phyloP scores from a whole-genome alignment of 495 filamentous ascomycete species.

The Neurospora sp. region DNA sequence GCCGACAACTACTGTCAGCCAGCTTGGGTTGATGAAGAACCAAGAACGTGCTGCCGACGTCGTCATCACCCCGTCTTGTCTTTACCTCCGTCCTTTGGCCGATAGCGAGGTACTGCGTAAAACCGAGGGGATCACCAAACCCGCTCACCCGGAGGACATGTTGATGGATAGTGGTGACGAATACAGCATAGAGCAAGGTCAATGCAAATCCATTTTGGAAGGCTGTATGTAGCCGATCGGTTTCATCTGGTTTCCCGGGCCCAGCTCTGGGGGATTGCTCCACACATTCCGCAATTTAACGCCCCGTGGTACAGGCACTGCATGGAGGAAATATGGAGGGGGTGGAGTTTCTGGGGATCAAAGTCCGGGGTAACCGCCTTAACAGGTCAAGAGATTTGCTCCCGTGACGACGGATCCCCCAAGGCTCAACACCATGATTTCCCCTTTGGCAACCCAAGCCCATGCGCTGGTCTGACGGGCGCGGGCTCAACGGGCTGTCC shows the following conservation, averaged over 20 bases:
- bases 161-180: not conserved
- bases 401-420: not conserved
- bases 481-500: not conserved
- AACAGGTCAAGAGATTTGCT: not conserved
- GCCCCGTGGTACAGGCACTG: not conserved
- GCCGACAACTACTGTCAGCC: not conserved
- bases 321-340: not conserved
- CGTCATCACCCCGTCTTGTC: not conserved
- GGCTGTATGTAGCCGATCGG: not conserved
- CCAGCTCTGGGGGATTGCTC: not conserved
- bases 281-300: not conserved
- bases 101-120: not conserved
- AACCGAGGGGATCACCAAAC: not conserved
- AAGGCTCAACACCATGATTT: not conserved
- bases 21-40: not conserved
- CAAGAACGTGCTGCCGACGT: not conserved
- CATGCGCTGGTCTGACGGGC: not conserved
- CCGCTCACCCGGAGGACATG: not conserved
- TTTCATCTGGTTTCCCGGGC: not conserved
- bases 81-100: not conserved
- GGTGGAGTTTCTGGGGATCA: not conserved
- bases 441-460: not conserved
- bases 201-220: not conserved
- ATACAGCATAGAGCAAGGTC: not conserved
- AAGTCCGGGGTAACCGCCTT: not conserved